Evolutionary conservation across 139 green algal species (phyloP).

Genomic region (Coccomyxa sp.): DNA sequence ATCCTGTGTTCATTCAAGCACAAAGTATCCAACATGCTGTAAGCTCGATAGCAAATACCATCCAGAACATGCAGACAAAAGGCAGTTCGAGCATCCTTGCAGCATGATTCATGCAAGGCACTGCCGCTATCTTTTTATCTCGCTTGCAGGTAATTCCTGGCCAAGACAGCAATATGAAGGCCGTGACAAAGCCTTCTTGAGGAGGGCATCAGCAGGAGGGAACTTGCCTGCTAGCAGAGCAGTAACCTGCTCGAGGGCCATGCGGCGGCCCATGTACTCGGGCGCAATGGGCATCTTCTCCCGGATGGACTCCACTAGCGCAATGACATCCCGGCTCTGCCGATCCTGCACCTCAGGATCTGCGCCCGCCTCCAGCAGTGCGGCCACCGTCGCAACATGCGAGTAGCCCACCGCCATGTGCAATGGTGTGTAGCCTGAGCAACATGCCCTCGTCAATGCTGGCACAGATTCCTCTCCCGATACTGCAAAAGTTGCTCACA

Average conservation of each 20-base stretch:
- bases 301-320: slow-evolving; percentile 67
- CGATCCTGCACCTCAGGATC: slow-evolving; percentile 59
- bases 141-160: too few species aligned
- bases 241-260: slow-evolving; percentile 72
- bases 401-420: slow-evolving; percentile 82
- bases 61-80: background rate
- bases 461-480: background rate
- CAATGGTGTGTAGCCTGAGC: slow-evolving; percentile 74
- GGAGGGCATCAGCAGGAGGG: background rate
- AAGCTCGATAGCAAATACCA: too few species aligned
- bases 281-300: slow-evolving; percentile 52
- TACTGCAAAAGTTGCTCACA: background rate
- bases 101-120: too few species aligned
- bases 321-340: slow-evolving; percentile 45
- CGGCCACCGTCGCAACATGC: slow-evolving; percentile 51
- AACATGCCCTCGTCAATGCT: too few species aligned
- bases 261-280: slow-evolving; percentile 45
- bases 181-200: too few species aligned
- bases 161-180: too few species aligned
- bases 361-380: slow-evolving; percentile 56
- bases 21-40: background rate
- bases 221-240: slow-evolving; percentile 47
- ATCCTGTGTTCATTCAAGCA: too few species aligned
- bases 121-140: too few species aligned
- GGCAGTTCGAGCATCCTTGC: too few species aligned